Evolutionary conservation across 805 yeast species (phyloP), one percentile per base, ranked within the genome.

Genomic region (Saccharomycopsis schoenii): DNA sequence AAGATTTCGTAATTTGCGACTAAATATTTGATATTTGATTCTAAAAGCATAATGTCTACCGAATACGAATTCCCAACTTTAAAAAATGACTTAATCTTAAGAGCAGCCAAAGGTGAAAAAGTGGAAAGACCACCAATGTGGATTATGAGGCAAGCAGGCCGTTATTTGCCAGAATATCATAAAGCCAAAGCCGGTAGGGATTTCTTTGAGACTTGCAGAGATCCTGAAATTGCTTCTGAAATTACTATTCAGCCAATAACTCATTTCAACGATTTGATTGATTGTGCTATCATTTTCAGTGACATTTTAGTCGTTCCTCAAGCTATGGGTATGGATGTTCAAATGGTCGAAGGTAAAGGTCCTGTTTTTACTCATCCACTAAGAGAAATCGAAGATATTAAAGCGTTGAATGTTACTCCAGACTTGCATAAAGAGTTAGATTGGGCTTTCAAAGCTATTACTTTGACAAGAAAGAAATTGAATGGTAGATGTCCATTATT

Each of bases 101-200:
- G 99, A 68, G 97, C 98, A 2, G 97, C 98, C 11, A 79, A 80
- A 66, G 97, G 87, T 58, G 96, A 93, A 71, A 76, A 76, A 63
- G 97, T 93, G 50, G 98, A 94, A 74, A 84, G 99, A 71, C 97
- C 99, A 1, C 99, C 99, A 19, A 84, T 94, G 63, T 94, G 97
- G 97, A 87, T 92, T 67, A 91, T 91, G 97, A 83, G 97, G 74
- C 97, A 91, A 77, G 97, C 97, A n/a, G 97, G 97, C 19, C 80
- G 97, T 64, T 91, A 92, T 68, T 76, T 79, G 41, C 96, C 96
- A 36, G 96, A 94, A 71, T 94, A 94, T 71, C 97, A 92, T 72
- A 81, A 84, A 70, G 97, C 84, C 56, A 94, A 94, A 71, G 96
- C 83, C 57, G 80, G 80, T 15, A 79, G 89, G 66, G 97, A 94